Evolutionary conservation across 2,329 filamentous ascomycete genomes (phyloP), one percentile per base, ranked within the genome.

Genomic region (Metarhizium humberi): DNA sequence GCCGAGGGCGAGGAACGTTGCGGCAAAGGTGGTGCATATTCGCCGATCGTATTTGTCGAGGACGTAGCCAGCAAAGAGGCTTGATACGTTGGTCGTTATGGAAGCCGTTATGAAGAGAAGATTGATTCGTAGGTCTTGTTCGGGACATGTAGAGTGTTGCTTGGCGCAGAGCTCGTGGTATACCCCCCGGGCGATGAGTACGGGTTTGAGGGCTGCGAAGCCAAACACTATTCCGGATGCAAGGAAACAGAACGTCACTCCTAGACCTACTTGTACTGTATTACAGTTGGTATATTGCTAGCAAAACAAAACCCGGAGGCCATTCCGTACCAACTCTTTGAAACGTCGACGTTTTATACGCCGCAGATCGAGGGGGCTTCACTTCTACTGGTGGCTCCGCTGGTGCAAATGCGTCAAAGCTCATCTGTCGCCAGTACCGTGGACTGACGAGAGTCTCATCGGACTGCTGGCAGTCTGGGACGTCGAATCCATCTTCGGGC

Each of bases 31-130:
- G 16, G 88, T 87, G 62, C 87, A 88, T 1, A 88, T 77, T 52
- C 87, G 80, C 14, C 91, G 90, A 0, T 91, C 91, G 64, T 82
- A 91, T 57, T 83, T 79, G 71, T 96, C 91, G 16, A 96, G 79
- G 32, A 95, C 86, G 2, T 88, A 87, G 38, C 91, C 91, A 3
- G 95, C 84, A 1, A 91, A 87, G 7, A 96, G 76, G 4, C 96
- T 20, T 90, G 40, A 43, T n/a, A 43, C 40, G 40, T 43, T 43
- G 40, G 40, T 94, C 3, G 82, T 87, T 11, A 95, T 90, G 10
- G 90, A 91, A 2, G 90, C 90, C 14, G 90, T 79, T 3, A 91
- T 94, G 74, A 96, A 96, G 85, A 95, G 92, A 56, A 95, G 74
- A 66, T 95, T 95, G 53, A 95, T 76, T 54, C 77, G 77, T 55